Base-by-base conservation (phyloP, 192 early-diverging fungal species). In the Entomortierella parvispora region DNA sequence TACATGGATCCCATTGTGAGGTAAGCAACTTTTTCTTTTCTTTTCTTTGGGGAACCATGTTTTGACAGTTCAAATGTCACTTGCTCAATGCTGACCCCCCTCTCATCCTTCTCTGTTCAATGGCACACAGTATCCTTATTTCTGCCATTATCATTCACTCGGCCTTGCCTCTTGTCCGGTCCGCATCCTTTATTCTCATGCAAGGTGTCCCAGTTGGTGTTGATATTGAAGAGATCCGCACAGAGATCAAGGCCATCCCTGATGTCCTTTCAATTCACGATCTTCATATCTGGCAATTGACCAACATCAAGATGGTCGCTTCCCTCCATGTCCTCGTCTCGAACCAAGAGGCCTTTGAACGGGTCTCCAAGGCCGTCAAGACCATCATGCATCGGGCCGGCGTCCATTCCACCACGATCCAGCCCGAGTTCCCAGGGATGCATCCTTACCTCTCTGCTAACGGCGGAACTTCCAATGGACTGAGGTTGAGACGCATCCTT, bases 261-360 rank as follows among this genome's bases (percentile, higher is more conserved):
- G 88, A 85, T 49, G 87, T 97, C 5, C 40, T 91, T 2, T 91
- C 87, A 14, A 83, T 96, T 46, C 96, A 98, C 65, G 96, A 98
- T 62, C 65, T 98, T 22, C 96, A 98, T 70, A 91, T 98, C 28
- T 98, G 95, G 94, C 90, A 94, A 76, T 79, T 97, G 65, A 93
- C 91, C 29, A 92, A 95, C 55, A 90, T 86, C 58, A 93, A 96
- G 65, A 85, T 84, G 56, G 85, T 96, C 32, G 92, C 91, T 0
- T 93, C 91, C 1, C 87, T 95, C n/a, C 96, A 98, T 72, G 86
- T 96, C 2, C 72, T 89, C 18, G 79, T 95, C 12, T 70, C 80
- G 18, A 84, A 83, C 15, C 86, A 85, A 34, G 63, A 79, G 61
- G 68, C 88, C 52, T 96, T 94, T 62, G 93, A 93, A 89, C 71